Conservation (phyloP, 2,329 filamentous ascomycete genomes). For the Colletotrichum chrysophilum region DNA sequence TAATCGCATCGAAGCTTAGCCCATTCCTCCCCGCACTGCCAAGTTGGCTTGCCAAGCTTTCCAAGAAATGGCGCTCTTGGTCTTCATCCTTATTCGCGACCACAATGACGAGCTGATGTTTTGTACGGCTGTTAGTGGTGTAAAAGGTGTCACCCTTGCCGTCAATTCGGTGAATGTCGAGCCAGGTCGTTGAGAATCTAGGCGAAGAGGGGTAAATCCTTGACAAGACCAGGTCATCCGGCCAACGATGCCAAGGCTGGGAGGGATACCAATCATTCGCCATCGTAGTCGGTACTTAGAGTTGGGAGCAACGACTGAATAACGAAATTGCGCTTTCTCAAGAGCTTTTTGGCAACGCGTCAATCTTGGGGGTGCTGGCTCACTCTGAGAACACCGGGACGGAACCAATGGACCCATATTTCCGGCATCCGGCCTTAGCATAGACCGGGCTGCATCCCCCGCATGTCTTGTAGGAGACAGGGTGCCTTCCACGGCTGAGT, state of each 20-base stretch:
- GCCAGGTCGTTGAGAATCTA: background rate
- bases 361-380: background rate
- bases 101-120: background rate
- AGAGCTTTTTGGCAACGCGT: background rate
- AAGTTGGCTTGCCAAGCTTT: background rate
- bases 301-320: background rate
- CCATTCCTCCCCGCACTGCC: background rate
- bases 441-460: background rate
- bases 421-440: background rate
- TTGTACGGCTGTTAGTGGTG: background rate
- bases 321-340: fast-evolving
- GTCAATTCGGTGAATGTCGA: background rate
- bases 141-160: background rate
- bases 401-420: fast-evolving
- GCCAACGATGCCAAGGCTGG: background rate
- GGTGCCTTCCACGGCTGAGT: no score
- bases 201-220: background rate
- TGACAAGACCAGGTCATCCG: background rate
- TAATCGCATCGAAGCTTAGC: background rate
- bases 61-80: background rate
- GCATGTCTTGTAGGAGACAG: no score
- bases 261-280: fast-evolving
- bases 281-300: background rate
- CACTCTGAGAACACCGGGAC: background rate
- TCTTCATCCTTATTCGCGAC: background rate